phyloP scores from a whole-genome alignment of 176 grass and related monocot species.

The Aegilops tauschii region DNA sequence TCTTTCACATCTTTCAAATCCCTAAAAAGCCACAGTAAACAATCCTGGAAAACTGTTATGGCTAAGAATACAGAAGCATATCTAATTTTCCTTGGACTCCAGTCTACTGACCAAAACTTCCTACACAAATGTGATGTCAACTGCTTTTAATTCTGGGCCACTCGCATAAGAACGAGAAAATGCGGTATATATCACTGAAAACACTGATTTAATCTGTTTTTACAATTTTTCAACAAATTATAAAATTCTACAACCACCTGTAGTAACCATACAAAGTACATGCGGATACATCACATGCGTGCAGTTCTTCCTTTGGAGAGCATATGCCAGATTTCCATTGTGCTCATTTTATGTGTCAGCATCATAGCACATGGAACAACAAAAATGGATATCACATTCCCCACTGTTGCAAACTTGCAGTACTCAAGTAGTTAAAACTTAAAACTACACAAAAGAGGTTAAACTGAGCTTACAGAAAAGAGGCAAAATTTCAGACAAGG shows the following conservation, averaged over 20 bases:
- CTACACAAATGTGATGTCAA: not conserved
- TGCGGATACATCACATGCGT: not conserved
- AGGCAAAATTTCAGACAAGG: not conserved
- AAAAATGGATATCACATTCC: not conserved
- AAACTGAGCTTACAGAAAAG: not conserved
- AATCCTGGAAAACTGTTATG: conserved; percentile 10
- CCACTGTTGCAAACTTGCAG: not conserved
- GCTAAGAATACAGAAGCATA: not conserved
- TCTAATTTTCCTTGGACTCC: not conserved
- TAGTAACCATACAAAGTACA: not conserved
- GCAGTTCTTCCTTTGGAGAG: not conserved
- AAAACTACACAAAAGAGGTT: not conserved
- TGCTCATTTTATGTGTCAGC: not conserved
- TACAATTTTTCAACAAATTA: not conserved
- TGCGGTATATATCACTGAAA: not conserved
- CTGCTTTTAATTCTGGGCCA: not conserved
- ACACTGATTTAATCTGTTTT: not conserved
- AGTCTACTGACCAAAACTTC: not conserved
- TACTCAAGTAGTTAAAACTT: not conserved
- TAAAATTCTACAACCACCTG: not conserved
- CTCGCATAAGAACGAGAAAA: not conserved
- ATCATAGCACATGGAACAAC: not conserved
- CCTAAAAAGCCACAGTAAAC: not conserved
- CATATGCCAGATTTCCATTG: not conserved
- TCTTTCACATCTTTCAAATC: conserved; percentile 28